These are phyloP conservation scores for Cercospora zeae-maydis DNA, from an alignment of 2,329 filamentous ascomycete genomes.

Conservation along the genomic window DNA sequence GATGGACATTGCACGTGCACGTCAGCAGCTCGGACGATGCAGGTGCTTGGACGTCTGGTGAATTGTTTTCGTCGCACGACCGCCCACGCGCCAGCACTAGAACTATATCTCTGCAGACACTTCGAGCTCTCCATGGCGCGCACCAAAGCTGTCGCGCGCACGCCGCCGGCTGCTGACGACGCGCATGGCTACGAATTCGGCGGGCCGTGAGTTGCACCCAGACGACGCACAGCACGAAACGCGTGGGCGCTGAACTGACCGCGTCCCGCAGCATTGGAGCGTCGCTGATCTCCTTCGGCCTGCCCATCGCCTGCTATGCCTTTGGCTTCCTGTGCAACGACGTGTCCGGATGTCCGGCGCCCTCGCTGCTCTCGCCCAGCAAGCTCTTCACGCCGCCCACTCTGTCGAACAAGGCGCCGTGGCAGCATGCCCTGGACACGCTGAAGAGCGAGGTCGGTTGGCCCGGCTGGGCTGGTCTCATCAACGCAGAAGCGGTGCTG, in stretches of 20 bases:
- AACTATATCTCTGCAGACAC: not conserved
- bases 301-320: slow-evolving; percentile 74
- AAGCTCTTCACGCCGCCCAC: slow-evolving; percentile 49
- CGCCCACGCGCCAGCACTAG: not conserved
- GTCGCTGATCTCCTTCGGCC: slow-evolving; percentile 70
- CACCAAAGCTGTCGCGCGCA: slow-evolving; percentile 4
- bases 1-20: too few relatives aligned
- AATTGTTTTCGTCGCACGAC: not conserved
- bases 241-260: not conserved
- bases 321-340: slow-evolving; percentile 90
- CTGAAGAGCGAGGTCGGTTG: slow-evolving; percentile 80
- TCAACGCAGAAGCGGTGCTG: slow-evolving; percentile 65
- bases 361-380: slow-evolving; percentile 70
- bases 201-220: slow-evolving; percentile 43
- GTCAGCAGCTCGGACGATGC: slow-evolving; percentile 4
- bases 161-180: slow-evolving; percentile 17
- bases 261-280: slow-evolving; percentile 63
- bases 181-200: slow-evolving; percentile 47
- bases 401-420: slow-evolving; percentile 31
- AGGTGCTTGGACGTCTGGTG: not conserved
- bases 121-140: slow-evolving; percentile 7
- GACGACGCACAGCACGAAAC: not conserved
- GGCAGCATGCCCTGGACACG: slow-evolving; percentile 55
- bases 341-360: slow-evolving; percentile 82
- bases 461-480: slow-evolving; percentile 70